Base-by-base conservation (phyloP, 2,329 filamentous ascomycete species). In the Elsinoe ampelina region DNA sequence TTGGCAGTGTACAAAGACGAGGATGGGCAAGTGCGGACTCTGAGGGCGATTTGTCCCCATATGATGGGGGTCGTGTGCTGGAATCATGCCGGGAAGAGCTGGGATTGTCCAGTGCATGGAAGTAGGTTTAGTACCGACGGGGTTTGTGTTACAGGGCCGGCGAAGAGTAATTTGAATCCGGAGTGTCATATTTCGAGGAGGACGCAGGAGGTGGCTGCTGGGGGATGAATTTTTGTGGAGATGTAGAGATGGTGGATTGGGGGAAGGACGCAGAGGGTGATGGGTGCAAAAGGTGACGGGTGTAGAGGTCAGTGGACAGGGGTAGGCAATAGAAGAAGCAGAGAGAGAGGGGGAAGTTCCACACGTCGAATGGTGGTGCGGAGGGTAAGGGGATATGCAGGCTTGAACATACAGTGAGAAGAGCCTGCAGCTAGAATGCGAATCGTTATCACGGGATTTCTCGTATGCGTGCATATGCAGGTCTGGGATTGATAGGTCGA, bases 1-100 rank as follows among this genome's bases (percentile, higher is more conserved):
- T 60, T 79, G 7, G 80, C 79, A 0, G 74, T 81, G 0, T 83
- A 81, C 68, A 81, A 80, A 63, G 77, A 80, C 58, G 77, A 80
- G 5, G 65, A 75, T 0, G 78, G 78, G 0, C 71, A 77, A 26
- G 70, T 79, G 1, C 72, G 72, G 32, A 74, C 73, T 61, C 76
- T 78, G 64, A 80, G 74, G 43, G 80, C 78, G 0, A 57, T 83
- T 0, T 83, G 79, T 60, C 79, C 80, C 5, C 78, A 82, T 61
- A 59, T 82, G 66, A 73, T 78, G 57, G 79, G 77, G 0, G 75
- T 82, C 0, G 72, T 82, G 0, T 79, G 77, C 64, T 82, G 79
- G 79, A 82, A 82, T 58, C 61, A 66, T 4, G 68, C 68, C 0
- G 77, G 80, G 66, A 78, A 77, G 68, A 76, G 72, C 52, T 81